phyloP scores from a whole-genome alignment of 441 rosid genomes.

The Jatropha podagrica region DNA sequence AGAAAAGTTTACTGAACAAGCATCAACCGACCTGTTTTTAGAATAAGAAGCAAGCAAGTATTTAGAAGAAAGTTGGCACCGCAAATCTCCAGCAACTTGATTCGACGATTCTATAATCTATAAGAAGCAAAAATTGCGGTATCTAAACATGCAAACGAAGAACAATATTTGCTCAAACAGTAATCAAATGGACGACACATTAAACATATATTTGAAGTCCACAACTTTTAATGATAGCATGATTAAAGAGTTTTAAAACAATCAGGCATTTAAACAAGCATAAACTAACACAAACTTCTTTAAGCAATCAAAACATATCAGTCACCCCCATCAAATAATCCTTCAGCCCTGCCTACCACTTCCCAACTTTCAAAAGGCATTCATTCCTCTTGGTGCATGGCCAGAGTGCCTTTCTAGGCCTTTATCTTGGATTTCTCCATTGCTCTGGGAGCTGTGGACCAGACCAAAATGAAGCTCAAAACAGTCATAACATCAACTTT shows the following conservation, averaged over 20 bases:
- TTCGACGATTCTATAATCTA: no score
- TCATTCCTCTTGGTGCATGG: background rate
- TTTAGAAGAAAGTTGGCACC: no score
- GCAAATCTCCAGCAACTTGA: no score
- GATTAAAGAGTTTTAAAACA: slow-evolving; percentile 13
- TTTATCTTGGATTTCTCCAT: slow-evolving; percentile 49
- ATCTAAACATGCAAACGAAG: no score
- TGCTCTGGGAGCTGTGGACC: slow-evolving; percentile 54
- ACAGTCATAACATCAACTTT: slow-evolving; percentile 2
- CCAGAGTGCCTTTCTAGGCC: slow-evolving; percentile 21
- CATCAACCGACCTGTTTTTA: no score
- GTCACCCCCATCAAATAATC: slow-evolving; percentile 3
- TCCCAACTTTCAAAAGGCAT: background rate
- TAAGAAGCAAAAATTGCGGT: no score
- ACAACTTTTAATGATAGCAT: slow-evolving; percentile 7
- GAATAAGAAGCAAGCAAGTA: no score
- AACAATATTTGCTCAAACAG: slow-evolving; percentile 7
- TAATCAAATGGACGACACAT: slow-evolving; percentile 14
- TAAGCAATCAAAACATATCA: slow-evolving; percentile 25
- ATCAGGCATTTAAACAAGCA: slow-evolving; percentile 25
- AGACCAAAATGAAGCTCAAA: slow-evolving; percentile 9
- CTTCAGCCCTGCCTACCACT: slow-evolving; percentile 13
- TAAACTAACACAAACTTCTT: slow-evolving; percentile 18
- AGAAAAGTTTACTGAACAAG: no score
- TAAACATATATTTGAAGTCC: slow-evolving; percentile 18